Evolutionary conservation across 2,329 filamentous ascomycete genomes (phyloP), one percentile per base, ranked within the genome.

Genomic region (Didymella segeticola): DNA sequence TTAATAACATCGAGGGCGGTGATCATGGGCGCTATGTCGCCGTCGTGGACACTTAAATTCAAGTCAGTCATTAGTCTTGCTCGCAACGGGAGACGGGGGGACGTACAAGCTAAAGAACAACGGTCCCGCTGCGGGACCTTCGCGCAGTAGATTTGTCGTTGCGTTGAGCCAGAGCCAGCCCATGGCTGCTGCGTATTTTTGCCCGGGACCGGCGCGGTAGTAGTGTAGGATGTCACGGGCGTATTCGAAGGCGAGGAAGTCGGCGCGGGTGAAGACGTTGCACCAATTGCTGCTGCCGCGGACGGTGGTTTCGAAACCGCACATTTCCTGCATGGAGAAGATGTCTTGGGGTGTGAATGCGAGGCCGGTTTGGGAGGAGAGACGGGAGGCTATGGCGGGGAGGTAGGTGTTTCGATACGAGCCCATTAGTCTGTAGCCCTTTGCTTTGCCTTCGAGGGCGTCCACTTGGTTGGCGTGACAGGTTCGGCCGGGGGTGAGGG

Each of bases 241-340:
- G 61, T 86, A 86, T 60, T 84, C 83, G 56, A 85, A 86, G 43
- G 76, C 67, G 11, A 79, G 67, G 77, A 83, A 85, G 39, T 86
- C 83, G 1, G 80, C 69, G 26, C 74, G 72, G 0, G 78, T 81
- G 65, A 86, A 86, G 8, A 84, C 75, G 48, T 80, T 69, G 58
- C 83, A 86, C 83, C 83, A 86, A 5, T 76, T 75, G 64, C 82
- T 84, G 19, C 68, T 72, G 6, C 83, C 84, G 51, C 80, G 77
- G 0, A 80, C 79, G 2, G 81, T 78, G 0, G 76, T 82, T 67
- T 86, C 84, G 58, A 86, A 86, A 1, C 82, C 83, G 63, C 83
- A 86, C 74, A 85, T 80, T 60, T 86, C 82, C 65, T 86, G 83
- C 83, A 86, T 86, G 53, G 79, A 76, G 61, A 80, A 86, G 30